Conservation (phyloP, 345 rosid species). For the Sisymbrium irio region DNA sequence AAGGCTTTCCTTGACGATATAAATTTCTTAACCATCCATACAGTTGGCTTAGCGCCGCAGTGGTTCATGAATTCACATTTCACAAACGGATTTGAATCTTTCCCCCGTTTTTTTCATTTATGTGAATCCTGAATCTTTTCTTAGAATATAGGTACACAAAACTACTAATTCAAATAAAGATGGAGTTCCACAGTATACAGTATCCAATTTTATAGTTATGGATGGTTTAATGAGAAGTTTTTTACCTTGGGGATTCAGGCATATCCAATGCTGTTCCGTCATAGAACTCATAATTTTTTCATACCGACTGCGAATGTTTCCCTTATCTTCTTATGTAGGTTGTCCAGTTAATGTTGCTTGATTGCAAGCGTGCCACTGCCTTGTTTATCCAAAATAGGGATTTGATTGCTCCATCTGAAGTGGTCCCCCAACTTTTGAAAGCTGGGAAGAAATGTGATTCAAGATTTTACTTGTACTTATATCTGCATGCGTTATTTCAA, state of each 20-base stretch:
- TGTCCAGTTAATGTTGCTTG: slow-evolving; percentile 86
- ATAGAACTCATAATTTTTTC: background rate
- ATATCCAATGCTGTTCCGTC: background rate
- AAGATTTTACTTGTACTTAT: slow-evolving; percentile 78
- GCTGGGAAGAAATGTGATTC: slow-evolving; percentile 70
- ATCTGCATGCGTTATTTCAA: slow-evolving; percentile 82
- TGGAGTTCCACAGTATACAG: background rate
- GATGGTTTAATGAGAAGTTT: background rate
- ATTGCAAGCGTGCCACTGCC: slow-evolving; percentile 75
- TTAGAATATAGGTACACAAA: background rate
- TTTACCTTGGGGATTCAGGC: slow-evolving; percentile 6
- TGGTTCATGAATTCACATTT: background rate
- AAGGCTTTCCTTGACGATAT: slow-evolving; percentile 3
- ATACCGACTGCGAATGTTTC: slow-evolving; percentile 11
- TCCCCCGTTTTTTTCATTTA: background rate
- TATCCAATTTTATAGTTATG: background rate
- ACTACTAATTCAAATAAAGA: background rate
- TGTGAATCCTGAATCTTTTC: background rate
- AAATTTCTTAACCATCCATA: slow-evolving; percentile 2
- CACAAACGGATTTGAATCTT: background rate
- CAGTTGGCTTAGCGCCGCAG: background rate
- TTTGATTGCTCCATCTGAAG: slow-evolving; percentile 78
- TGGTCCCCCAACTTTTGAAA: slow-evolving; percentile 62
- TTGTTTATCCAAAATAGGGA: slow-evolving; percentile 84
- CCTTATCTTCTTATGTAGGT: slow-evolving; percentile 53